phyloP scores from a whole-genome alignment of 2,329 filamentous ascomycete genomes.

The Leptodontidium sp. region DNA sequence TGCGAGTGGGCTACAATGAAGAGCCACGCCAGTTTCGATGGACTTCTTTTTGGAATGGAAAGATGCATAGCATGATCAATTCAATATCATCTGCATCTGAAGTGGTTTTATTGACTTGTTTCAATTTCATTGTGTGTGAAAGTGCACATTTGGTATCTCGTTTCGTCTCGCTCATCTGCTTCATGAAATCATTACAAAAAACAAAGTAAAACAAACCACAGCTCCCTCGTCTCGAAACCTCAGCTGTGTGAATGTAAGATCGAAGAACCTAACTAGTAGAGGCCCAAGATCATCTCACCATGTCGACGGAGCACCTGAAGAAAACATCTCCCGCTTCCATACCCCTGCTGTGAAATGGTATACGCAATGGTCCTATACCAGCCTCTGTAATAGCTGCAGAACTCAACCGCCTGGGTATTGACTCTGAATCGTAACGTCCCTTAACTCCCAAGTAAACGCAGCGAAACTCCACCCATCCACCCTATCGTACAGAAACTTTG shows the following conservation, averaged over 20 bases:
- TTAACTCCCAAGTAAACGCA: background rate
- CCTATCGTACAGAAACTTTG: background rate
- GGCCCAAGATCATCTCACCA: background rate
- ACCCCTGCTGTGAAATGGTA: background rate
- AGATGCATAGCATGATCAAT: slow-evolving; percentile 3
- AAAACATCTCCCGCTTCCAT: background rate
- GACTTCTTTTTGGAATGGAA: background rate
- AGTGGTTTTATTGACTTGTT: background rate
- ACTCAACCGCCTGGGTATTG: background rate
- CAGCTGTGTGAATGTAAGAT: background rate
- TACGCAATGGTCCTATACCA: background rate
- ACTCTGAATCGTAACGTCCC: background rate
- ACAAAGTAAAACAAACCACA: background rate
- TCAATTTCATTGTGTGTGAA: background rate
- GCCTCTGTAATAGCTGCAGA: background rate
- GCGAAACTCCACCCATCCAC: background rate
- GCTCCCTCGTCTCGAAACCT: background rate
- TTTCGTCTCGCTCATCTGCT: background rate
- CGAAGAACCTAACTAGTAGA: background rate
- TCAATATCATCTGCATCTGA: background rate
- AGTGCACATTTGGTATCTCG: background rate
- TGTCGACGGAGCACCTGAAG: background rate
- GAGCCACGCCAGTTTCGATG: background rate
- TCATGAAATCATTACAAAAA: slow-evolving; percentile 12
- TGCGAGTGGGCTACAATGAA: background rate